Base-by-base conservation (phyloP, 208 protist species). In the Leishmania amazonensis region DNA sequence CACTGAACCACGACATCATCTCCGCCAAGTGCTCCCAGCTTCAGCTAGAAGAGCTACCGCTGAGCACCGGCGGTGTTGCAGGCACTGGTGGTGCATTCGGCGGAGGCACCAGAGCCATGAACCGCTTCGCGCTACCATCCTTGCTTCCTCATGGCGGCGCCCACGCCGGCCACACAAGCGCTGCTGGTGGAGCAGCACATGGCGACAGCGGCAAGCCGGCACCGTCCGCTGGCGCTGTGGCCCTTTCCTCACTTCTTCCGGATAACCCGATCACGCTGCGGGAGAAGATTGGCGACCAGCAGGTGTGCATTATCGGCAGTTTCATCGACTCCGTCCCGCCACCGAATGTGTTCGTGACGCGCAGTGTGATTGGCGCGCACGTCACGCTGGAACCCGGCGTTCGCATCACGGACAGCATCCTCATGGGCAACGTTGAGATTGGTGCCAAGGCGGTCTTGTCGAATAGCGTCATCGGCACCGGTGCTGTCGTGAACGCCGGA, bases 301-400 rank as follows among this genome's bases (percentile, higher is more conserved):
- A 88, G 74, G 81, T 95, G 68, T 89, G 80, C 75, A 91, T 97
- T 58, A 79, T 88, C 3, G 82, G 87, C 76, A 95, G 94, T 76
- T 91, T 95, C 70, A 62, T 96, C 19, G 85, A 89, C 65, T 90
- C 92, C n/a, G 83, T 85, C 8, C 84, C 87, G 57, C 81, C 83
- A 49, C 86, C 87, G 42, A 94, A 92, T 78, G 85, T 87, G 9
- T 91, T 83, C 76, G 90, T 96, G 75, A 92, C 87, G 9, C 80
- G 88, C 68, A 97, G 94, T 75, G 89, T 96, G 75, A 91, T 97
- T 86, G 94, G 94, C 9, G 85, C 79, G 3, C 89, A 94, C 74
- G 94, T 96, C 40, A 91, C 75, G 76, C 84, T 97, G 53, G 91
- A 88, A 15, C 53, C 79, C 3, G 88, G 89, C 19, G 92, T 88